Evolutionary conservation across 2,329 filamentous ascomycete species (phyloP).

Genomic region (Colletotrichum lindemuthianum): DNA sequence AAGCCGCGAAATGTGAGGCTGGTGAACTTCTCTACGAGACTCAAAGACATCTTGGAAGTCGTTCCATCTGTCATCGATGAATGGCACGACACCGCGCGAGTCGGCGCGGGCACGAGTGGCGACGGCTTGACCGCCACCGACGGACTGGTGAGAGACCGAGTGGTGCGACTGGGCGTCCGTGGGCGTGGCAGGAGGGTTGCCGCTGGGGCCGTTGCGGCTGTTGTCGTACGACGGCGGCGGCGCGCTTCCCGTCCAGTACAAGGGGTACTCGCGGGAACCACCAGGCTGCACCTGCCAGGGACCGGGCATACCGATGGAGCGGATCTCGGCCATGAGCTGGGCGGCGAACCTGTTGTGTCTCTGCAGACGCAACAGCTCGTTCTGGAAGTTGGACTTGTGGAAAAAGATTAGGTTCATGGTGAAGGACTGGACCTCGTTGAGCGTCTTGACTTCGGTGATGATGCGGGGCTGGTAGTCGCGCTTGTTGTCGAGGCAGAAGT

Average conservation of each 20-base stretch:
- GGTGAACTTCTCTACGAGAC: conserved; percentile 49
- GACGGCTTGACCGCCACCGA: conserved; percentile 42
- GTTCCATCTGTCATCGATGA: conserved; percentile 45
- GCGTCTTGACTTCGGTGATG: conserved; percentile 82
- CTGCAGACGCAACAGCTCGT: conserved; percentile 88
- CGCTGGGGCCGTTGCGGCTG: conserved; percentile 34
- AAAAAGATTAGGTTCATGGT: conserved; percentile 95
- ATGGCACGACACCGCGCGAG: conserved; percentile 35
- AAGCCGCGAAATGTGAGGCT: conserved; percentile 40
- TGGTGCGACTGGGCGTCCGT: conserved; percentile 37
- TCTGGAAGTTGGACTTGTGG: conserved; percentile 97
- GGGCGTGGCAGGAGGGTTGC: conserved; percentile 33
- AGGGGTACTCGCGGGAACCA: conserved; percentile 73
- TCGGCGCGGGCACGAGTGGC: conserved; percentile 36
- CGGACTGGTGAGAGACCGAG: conserved; percentile 39
- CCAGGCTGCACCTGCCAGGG: conserved; percentile 71
- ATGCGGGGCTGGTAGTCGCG: conserved; percentile 90
- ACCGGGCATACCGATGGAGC: conserved; percentile 85
- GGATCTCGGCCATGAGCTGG: conserved; percentile 87
- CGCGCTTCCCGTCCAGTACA: conserved; percentile 59
- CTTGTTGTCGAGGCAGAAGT: conserved; percentile 86
- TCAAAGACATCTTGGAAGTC: conserved; percentile 60
- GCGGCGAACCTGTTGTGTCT: conserved; percentile 95
- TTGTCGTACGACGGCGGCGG: conserved; percentile 50
- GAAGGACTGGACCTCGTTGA: conserved; percentile 85